Evolutionary conservation across 2,329 filamentous ascomycete species (phyloP).

Genomic region (Dactylonectria estremocensis): DNA sequence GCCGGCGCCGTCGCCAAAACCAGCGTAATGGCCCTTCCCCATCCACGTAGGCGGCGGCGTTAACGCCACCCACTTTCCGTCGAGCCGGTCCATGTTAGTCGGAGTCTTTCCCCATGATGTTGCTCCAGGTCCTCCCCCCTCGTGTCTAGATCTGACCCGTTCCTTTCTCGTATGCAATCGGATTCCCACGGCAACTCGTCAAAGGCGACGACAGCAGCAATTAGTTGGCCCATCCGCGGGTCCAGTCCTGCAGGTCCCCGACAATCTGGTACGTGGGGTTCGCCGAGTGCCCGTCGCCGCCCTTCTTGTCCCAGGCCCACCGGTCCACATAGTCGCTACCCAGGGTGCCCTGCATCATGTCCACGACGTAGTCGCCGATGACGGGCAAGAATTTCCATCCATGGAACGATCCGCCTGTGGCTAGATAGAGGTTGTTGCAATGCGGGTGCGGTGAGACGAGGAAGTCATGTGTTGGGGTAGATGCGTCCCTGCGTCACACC

Average conservation of each 20-base stretch:
- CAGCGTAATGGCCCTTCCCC: background rate
- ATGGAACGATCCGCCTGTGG: slow-evolving; percentile 75
- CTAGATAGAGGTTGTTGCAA: slow-evolving; percentile 69
- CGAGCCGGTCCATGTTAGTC: background rate
- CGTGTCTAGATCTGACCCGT: too few relatives aligned
- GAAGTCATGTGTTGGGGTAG: slow-evolving; percentile 75
- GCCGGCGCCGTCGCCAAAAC: slow-evolving; percentile 22
- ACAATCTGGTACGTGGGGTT: slow-evolving; percentile 60
- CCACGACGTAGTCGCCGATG: slow-evolving; percentile 71
- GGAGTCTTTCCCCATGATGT: background rate
- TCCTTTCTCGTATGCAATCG: too few relatives aligned
- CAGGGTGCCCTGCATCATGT: slow-evolving; percentile 62
- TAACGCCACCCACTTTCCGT: background rate
- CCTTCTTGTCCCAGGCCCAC: slow-evolving; percentile 64
- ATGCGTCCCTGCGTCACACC: slow-evolving; percentile 67
- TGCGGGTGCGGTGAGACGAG: slow-evolving; percentile 68
- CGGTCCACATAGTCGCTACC: slow-evolving; percentile 56
- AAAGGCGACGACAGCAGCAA: background rate
- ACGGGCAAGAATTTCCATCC: slow-evolving; percentile 77
- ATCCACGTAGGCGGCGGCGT: background rate
- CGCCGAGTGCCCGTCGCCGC: slow-evolving; percentile 58
- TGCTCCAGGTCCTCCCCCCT: background rate
- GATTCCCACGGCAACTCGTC: background rate
- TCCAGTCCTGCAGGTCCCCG: slow-evolving; percentile 58
- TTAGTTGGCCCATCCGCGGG: slow-evolving; percentile 50